Conservation (phyloP, 1,284 basidiomycete genomes). For the Lignosus rhinocerotis region DNA sequence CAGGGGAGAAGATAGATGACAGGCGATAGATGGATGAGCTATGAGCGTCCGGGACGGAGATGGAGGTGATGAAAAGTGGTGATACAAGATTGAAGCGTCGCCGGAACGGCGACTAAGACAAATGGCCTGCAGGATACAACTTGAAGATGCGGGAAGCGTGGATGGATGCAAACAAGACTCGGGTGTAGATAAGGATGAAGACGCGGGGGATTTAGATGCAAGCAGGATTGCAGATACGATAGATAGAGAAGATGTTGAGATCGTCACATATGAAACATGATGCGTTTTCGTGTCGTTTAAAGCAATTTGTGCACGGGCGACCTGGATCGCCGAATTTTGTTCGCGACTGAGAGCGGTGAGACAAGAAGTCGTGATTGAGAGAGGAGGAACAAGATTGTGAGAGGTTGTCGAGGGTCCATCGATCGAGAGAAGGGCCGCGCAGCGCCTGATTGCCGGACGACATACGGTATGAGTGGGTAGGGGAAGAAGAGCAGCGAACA, state of each 20-base stretch:
- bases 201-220: neutral
- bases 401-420: neutral
- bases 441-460: neutral
- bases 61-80: too few species aligned
- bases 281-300: neutral
- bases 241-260: neutral
- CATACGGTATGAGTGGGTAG: neutral
- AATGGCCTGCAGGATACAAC: too few species aligned
- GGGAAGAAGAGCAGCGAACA: too few species aligned
- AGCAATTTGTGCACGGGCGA: neutral
- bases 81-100: too few species aligned
- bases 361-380: neutral
- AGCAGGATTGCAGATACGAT: neutral
- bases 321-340: neutral
- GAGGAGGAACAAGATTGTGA: neutral
- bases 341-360: neutral
- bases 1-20: too few species aligned
- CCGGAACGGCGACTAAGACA: too few species aligned
- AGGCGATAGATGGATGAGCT: too few species aligned
- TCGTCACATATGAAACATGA: neutral
- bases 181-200: neutral
- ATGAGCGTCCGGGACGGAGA: too few species aligned
- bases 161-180: too few species aligned
- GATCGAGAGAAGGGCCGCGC: neutral
- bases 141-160: too few species aligned